Conservation (phyloP, 1,284 basidiomycete genomes). For the Ustilago nuda region DNA sequence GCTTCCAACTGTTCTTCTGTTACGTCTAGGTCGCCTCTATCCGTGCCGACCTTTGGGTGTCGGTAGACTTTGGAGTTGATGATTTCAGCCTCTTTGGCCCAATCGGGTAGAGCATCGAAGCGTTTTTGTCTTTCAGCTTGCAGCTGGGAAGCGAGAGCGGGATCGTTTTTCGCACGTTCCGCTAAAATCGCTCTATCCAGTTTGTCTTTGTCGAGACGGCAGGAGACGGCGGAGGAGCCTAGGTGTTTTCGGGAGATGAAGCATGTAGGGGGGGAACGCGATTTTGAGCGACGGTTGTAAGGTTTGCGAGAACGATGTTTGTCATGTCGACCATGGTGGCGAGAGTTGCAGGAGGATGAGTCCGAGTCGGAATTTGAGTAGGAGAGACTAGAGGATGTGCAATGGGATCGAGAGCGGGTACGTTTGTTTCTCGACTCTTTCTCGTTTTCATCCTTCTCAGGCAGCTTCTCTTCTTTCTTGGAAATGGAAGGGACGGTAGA, state of each 20-base stretch:
- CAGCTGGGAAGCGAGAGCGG: constrained; percentile 17
- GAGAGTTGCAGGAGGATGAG: not conserved
- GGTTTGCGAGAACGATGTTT: too few species aligned
- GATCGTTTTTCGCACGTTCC: constrained; percentile 40
- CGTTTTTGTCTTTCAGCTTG: constrained; percentile 4
- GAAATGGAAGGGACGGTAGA: not conserved
- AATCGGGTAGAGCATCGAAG: constrained; percentile 47
- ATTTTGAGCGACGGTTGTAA: not conserved
- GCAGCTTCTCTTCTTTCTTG: not conserved
- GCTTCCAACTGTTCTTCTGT: constrained; percentile 93
- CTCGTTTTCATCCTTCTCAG: not conserved
- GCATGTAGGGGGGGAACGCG: not conserved
- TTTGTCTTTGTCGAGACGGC: constrained; percentile 34
- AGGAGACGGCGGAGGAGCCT: constrained; percentile 14
- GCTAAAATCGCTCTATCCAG: constrained; percentile 35
- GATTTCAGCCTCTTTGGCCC: constrained; percentile 49
- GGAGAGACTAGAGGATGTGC: not conserved
- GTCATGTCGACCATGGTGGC: not conserved
- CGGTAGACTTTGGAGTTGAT: constrained; percentile 34
- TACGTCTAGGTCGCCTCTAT: constrained; percentile 76
- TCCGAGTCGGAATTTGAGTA: constrained; percentile 1
- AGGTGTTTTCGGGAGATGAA: constrained; percentile 15
- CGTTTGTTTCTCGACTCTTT: not conserved
- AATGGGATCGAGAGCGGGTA: constrained; percentile 4
- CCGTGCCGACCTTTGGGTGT: constrained; percentile 35